Conservation (phyloP, 768 basidiomycete genomes). For the Kwoniella dendrophila region DNA sequence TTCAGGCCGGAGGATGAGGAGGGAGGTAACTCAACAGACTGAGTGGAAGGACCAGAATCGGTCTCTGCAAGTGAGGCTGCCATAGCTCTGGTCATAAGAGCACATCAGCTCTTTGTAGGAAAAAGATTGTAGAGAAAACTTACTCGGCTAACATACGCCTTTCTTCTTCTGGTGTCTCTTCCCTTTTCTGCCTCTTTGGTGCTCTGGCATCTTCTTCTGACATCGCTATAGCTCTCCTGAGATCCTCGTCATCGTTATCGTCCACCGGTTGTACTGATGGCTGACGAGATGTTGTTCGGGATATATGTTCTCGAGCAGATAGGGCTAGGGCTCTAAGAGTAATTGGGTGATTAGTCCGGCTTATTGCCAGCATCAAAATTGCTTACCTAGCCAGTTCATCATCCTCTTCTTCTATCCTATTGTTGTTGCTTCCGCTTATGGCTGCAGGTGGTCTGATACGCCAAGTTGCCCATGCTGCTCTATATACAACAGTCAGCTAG, state of each 20-base stretch:
- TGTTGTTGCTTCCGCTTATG: background rate
- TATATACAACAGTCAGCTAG: constrained; percentile 13
- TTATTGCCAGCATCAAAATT: background rate
- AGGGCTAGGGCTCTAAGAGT: constrained; percentile 24
- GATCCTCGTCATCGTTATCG: constrained; percentile 34
- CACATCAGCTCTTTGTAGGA: background rate
- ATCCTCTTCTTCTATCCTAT: constrained; percentile 24
- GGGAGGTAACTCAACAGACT: background rate
- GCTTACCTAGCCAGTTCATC: constrained; percentile 41
- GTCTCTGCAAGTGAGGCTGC: constrained; percentile 34
- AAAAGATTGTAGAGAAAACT: constrained; percentile 11
- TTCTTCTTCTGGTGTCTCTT: constrained; percentile 48
- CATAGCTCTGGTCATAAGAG: constrained; percentile 29
- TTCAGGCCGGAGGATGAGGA: too few relatives aligned
- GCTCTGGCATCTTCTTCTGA: constrained; percentile 37
- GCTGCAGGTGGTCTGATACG: constrained; percentile 29
- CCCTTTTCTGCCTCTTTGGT: constrained; percentile 39
- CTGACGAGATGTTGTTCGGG: background rate
- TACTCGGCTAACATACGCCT: constrained; percentile 42
- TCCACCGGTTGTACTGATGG: constrained; percentile 1
- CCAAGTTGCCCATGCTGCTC: constrained; percentile 50
- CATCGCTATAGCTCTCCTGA: constrained; percentile 30
- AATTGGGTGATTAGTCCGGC: background rate
- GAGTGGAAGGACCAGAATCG: background rate
- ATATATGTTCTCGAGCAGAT: constrained; percentile 24